Evolutionary conservation across 176 grass and related monocot species (phyloP), one percentile per base, ranked within the genome.

Genomic region (Avena insularis): DNA sequence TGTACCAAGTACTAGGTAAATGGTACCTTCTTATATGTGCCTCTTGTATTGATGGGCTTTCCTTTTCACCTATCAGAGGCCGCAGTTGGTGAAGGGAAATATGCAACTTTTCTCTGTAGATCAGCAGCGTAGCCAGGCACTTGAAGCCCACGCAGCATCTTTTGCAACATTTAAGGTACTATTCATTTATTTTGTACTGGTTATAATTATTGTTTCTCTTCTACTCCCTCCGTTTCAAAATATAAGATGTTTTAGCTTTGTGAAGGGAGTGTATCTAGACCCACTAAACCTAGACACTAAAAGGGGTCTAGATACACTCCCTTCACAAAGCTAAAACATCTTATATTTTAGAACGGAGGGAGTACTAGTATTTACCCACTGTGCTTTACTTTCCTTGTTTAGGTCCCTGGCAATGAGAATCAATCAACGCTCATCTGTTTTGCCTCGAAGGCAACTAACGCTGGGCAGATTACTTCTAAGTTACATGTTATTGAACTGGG

Each of bases 41-140:
- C 64, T 79, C 65, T 67, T 45, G 69, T 64, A 58, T 84, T 80
- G 75, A 9, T 20, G 9, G 19, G 19, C 19, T 17, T 59, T 91
- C 38, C 17, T 86, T 51, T 88, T 86, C 43, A 68, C 17, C 35
- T 86, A 81, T 48, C 80, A 99, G 97, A 94, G 92, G 69, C 97
- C 94, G 9, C 97, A 99, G 80, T 82, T 99, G 80, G 97, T 96
- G 85, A 96, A 99, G 82, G 97, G 97, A 82, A 99, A 93, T 67
- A 96, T 99, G 94, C 97, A 99, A 69, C 94, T 99, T 76, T 99
- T 99, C 87, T 99, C 97, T 78, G 91, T 99, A 58, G 97, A 99
- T 57, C 94, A 99, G 70, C 97, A 99, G 77, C 94, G 97, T 89
- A 99, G 97, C 74, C 97, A 99, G 87, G 94, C 94, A 38, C 94